Evolutionary conservation across 257 asterid genomes (phyloP).

Genomic region (Penstemon davidsonii): DNA sequence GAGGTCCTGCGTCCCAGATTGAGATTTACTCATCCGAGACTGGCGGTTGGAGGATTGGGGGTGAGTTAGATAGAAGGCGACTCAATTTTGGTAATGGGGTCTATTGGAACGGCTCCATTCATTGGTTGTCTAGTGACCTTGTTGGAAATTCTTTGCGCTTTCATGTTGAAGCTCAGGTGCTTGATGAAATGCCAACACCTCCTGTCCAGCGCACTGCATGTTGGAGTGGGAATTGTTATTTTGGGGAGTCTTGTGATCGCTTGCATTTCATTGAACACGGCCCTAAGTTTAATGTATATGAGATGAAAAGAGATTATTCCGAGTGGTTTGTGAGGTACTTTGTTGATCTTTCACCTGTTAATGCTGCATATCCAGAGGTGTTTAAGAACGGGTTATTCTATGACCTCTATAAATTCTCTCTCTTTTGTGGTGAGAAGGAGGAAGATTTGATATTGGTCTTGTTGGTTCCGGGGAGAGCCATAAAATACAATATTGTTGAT

Average conservation of each 20-base stretch:
- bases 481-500: constrained; percentile 8
- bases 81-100: not conserved
- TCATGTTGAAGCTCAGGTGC: constrained; percentile 3
- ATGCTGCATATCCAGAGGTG: constrained; percentile 14
- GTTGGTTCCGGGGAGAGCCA: constrained; percentile 7
- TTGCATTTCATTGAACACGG: constrained; percentile 25
- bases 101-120: constrained; percentile 20
- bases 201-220: not conserved
- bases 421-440: not conserved
- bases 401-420: not conserved
- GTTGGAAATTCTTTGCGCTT: not conserved
- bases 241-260: constrained; percentile 36
- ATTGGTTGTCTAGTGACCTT: not conserved
- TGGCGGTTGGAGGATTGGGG: constrained; percentile 27
- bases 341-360: constrained; percentile 18
- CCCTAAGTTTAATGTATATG: constrained; percentile 26
- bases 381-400: not conserved
- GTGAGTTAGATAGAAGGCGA: not conserved
- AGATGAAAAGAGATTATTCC: constrained; percentile 31
- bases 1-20: not conserved
- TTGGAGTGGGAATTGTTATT: not conserved
- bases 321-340: constrained; percentile 34
- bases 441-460: constrained; percentile 12
- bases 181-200: constrained; percentile 19
- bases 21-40: constrained; percentile 33